Base-by-base conservation (phyloP, 257 asterid species). In the Coffea canephora region DNA sequence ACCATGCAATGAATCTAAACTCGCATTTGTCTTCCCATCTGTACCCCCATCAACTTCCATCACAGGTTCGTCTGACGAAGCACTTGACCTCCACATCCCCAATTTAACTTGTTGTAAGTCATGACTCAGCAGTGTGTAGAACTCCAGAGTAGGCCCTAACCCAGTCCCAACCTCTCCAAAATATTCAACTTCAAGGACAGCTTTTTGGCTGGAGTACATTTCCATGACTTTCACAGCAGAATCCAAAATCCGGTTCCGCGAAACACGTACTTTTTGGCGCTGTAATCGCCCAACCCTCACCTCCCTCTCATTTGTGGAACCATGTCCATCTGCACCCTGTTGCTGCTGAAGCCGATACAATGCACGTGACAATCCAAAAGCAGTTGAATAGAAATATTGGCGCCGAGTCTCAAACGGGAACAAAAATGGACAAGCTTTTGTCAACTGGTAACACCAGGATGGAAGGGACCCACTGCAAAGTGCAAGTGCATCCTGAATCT, bases 91-190 rank as follows among this genome's bases (percentile, higher is more conserved):
- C 99, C 99, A 96, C 97, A 94, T 88, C 72, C 94, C 95, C 77
- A 96, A 78, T 67, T 94, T 97, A 82, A 64, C 89, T 86, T 90
- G 91, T 81, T 96, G 99, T 83, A 96, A 92, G 81, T 96, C 99
- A 1, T 91, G 99, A 86, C 99, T 96, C 75, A 96, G 79, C 43
- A 96, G 97, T 14, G 99, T 96, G 86, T 92, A 96, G 81, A 96
- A 96, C 88, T 94, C 99, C 73, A 96, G 89, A 45, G 99, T 96
- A 13, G 99, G 99, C 21, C 99, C 99, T 88, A 96, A 86, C 23
- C 99, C 99, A 49, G 98, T 92, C 74, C 99, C 99, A 83, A 96
- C 99, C 88, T 96, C 99, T 69, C 98, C 99, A 85, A 96, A 96
- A 90, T 96, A 96, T 84, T 96, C 99, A 71, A 94, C 98, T 88